phyloP scores from a whole-genome alignment of 2,329 filamentous ascomycete species.

The Penicillium sp. region DNA sequence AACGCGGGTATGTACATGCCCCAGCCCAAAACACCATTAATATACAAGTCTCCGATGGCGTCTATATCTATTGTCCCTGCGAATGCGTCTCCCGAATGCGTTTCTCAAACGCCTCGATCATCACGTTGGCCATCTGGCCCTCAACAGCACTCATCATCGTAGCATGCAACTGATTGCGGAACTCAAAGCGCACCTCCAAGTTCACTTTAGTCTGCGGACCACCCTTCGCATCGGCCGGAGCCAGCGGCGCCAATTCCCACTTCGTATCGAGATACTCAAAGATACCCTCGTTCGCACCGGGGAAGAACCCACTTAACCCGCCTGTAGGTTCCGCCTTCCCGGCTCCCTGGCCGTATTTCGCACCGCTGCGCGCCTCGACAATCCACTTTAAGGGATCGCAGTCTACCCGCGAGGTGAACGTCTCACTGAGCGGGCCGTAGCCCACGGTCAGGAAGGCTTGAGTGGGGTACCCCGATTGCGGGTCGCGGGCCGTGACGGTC shows the following conservation, averaged over 20 bases:
- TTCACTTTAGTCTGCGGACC: conserved; percentile 66
- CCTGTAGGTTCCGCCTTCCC: conserved; percentile 68
- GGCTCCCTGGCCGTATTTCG: conserved; percentile 43
- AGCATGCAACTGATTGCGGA: conserved; percentile 84
- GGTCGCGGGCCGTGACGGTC: conserved; percentile 72
- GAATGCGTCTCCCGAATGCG: conserved; percentile 63
- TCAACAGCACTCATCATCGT: conserved; percentile 78
- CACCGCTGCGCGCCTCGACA: conserved; percentile 67
- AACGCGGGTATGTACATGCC: conserved; percentile 1
- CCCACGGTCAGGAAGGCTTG: conserved; percentile 79
- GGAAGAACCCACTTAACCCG: conserved; percentile 34
- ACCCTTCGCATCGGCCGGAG: conserved; percentile 27
- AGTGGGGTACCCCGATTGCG: conserved; percentile 55
- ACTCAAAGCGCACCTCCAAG: conserved; percentile 76
- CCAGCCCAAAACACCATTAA: conserved; percentile 4
- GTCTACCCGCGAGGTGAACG: conserved; percentile 74
- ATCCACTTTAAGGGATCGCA: conserved; percentile 67
- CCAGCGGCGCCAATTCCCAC: conserved; percentile 43
- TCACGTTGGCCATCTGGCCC: conserved; percentile 77
- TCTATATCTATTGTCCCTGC: conserved; percentile 7
- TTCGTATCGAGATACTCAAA: conserved; percentile 47
- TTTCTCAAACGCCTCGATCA: conserved; percentile 92
- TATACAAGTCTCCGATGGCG: conserved; percentile 8
- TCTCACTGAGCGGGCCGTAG: conserved; percentile 79
- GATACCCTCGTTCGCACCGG: conserved; percentile 47